phyloP scores from a whole-genome alignment of 768 basidiomycete species.

The Pulveroboletus frians region DNA sequence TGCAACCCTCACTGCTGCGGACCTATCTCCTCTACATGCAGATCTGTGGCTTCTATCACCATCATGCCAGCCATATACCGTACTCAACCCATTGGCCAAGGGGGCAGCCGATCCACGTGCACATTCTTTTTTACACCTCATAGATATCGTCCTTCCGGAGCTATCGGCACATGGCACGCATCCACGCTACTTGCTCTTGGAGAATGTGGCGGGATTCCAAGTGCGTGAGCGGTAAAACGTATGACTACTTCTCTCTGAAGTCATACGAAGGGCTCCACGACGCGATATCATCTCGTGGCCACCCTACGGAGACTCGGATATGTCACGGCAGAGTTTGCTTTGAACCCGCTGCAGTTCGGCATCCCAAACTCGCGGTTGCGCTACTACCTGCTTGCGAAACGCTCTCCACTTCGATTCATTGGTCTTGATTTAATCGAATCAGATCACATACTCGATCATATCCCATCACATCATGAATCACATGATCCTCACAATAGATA shows the following conservation, averaged over 20 bases:
- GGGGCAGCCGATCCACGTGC: slow-evolving; percentile 71
- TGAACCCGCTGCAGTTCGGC: slow-evolving; percentile 74
- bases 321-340: slow-evolving; percentile 50
- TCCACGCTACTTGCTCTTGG: slow-evolving; percentile 61
- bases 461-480: slow-evolving; percentile 51
- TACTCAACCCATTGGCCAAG: slow-evolving; percentile 67
- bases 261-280: slow-evolving; percentile 53
- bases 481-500: slow-evolving; percentile 18
- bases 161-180: slow-evolving; percentile 41
- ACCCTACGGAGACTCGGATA: slow-evolving; percentile 55
- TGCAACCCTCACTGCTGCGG: slow-evolving; percentile 44
- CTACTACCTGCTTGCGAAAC: slow-evolving; percentile 73
- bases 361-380: slow-evolving; percentile 79
- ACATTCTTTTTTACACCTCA: slow-evolving; percentile 67
- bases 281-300: slow-evolving; percentile 50
- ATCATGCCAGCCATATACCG: slow-evolving; percentile 80
- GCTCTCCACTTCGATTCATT: slow-evolving; percentile 36
- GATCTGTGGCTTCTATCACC: slow-evolving; percentile 77
- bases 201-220: slow-evolving; percentile 84
- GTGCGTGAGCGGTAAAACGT: slow-evolving; percentile 33
- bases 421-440: slow-evolving; percentile 13
- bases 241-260: slow-evolving; percentile 4
- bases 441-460: slow-evolving; percentile 41
- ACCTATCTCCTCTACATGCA: slow-evolving; percentile 45
- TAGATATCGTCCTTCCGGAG: slow-evolving; percentile 57